Percentiles rank a stretch among this genome's conserved stretches.
Evolutionary conservation across 805 yeast species (phyloP).

Genomic region (Candida hispaniensis): DNA sequence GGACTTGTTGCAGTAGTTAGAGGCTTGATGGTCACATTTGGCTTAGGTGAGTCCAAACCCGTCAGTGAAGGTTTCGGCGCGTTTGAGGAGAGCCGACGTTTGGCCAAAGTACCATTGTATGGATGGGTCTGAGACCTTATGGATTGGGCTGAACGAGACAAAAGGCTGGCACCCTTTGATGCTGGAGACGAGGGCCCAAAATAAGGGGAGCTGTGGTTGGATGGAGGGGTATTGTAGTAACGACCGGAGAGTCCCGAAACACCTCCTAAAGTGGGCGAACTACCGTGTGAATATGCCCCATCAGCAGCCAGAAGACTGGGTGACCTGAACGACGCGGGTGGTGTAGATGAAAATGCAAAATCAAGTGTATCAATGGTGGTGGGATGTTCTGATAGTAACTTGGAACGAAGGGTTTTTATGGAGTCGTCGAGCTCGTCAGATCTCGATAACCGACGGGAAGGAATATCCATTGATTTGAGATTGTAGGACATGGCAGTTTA

Average conservation of each 20-base stretch:
- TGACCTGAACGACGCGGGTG: conserved; percentile 10
- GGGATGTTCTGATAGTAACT: conserved; percentile 6
- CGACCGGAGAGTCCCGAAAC: too few relatives aligned
- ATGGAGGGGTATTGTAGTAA: conserved; percentile 14
- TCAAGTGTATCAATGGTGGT: conserved; percentile 14
- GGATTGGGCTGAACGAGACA: conserved; percentile 1
- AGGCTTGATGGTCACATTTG: conserved; percentile 4
- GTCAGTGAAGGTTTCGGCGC: conserved; percentile 1
- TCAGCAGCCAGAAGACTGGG: conserved; percentile 14
- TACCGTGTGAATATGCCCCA: too few relatives aligned
- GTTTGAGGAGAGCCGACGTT: conserved; percentile 12
- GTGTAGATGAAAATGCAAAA: conserved; percentile 14
- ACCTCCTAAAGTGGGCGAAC: too few relatives aligned
- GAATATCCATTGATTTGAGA: too few relatives aligned
- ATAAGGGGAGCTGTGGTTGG: conserved; percentile 14
- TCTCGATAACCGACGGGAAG: conserved; percentile 14
- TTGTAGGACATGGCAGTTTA: too few relatives aligned
- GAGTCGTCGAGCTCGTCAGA: conserved; percentile 15
- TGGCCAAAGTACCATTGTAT: conserved; percentile 5
- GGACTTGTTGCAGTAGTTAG: neutral
- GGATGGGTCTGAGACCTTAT: conserved; percentile 10
- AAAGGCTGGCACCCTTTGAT: conserved; percentile 8
- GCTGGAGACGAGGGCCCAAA: conserved; percentile 10
- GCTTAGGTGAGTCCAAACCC: conserved; percentile 8
- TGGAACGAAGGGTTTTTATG: conserved; percentile 5